Evolutionary conservation across 1,139 yeast genomes (phyloP).

Genomic region (Kurtzmaniella natalensis): DNA sequence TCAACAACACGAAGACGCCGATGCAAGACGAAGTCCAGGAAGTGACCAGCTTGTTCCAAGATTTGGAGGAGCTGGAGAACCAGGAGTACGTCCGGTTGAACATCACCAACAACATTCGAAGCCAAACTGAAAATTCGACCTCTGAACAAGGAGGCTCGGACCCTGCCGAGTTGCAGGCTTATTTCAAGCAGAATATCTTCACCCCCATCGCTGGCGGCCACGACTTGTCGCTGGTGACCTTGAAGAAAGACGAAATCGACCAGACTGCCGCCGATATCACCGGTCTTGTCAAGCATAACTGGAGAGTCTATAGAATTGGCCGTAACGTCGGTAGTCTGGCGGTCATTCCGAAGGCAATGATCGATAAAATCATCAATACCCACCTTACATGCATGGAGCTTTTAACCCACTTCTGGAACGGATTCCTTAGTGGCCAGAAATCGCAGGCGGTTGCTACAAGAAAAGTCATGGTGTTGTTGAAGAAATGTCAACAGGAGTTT

Average conservation of each 20-base stretch:
- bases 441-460: constrained; percentile 6
- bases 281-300: constrained; percentile 50
- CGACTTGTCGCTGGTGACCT: constrained; percentile 23
- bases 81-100: constrained; percentile 6
- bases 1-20: constrained; percentile 16
- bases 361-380: constrained; percentile 35
- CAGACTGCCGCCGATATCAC: constrained; percentile 49
- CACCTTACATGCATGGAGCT: constrained; percentile 41
- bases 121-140: constrained; percentile 2
- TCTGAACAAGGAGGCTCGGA: constrained; percentile 6
- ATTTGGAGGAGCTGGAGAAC: constrained; percentile 7
- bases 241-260: constrained; percentile 34
- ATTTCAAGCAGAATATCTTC: constrained; percentile 21
- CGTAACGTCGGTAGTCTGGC: constrained; percentile 7
- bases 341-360: constrained; percentile 22
- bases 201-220: constrained; percentile 17
- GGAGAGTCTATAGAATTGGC: constrained; percentile 25
- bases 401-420: constrained; percentile 42
- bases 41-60: constrained; percentile 17
- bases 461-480: constrained; percentile 5
- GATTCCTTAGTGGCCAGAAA: constrained; percentile 29
- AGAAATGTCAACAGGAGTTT: constrained; percentile 6
- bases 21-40: constrained; percentile 5
- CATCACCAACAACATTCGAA: constrained; percentile 5
- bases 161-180: constrained; percentile 21